Evolutionary conservation across 1,284 basidiomycete genomes (phyloP), one percentile per base, ranked within the genome.

Genomic region (Ustilago curta): DNA sequence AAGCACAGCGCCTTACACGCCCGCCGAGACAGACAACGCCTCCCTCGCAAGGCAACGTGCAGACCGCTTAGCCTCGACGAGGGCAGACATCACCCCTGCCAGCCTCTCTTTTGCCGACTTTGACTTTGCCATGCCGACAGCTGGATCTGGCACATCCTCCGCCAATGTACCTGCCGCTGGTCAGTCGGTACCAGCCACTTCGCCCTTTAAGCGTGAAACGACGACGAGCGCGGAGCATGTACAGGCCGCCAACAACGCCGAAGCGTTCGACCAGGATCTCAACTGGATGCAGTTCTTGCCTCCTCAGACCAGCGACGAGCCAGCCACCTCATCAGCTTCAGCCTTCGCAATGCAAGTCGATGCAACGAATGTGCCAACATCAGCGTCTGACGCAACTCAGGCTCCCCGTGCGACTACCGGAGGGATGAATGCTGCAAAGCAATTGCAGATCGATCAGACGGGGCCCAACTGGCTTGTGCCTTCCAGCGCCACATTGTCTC

Each of bases 201-300:
- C 68, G 21, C 58, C 62, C 5, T 49, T 55, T 3, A 70, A 70
- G 27, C 68, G 62, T 23, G 68, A 70, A 8, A 3, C 9, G 2
- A 32, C 9, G 2, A 32, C 32, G 2, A 37, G 42, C 45, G 25
- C 23, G 3, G 68, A 70, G 27, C 44, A 39, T 16, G 50, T 4
- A 8, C 42, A 16, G 12, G 51, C 11, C 4, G 45, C 44, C 9
- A 52, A 42, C 25, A 50, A 18, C 25, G 31, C 50, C 2, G 62
- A 70, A 2, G 21, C 39, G 12, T 65, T 70, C 18, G 61, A 39
- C 6, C 57, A 65, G n/a, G 68, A 65, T 12, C 42, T 70, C 39
- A 65, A 58, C 21, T 70, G 68, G 68, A 70, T 65, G 61, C 58
- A 65, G 7, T 70, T 65, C 21, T 37, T 70, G 14, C 50, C 62